Percentiles rank a stretch among this genome's conserved stretches.
Conservation (phyloP, 805 yeast species). For the Blastobotrys muscicola region DNA sequence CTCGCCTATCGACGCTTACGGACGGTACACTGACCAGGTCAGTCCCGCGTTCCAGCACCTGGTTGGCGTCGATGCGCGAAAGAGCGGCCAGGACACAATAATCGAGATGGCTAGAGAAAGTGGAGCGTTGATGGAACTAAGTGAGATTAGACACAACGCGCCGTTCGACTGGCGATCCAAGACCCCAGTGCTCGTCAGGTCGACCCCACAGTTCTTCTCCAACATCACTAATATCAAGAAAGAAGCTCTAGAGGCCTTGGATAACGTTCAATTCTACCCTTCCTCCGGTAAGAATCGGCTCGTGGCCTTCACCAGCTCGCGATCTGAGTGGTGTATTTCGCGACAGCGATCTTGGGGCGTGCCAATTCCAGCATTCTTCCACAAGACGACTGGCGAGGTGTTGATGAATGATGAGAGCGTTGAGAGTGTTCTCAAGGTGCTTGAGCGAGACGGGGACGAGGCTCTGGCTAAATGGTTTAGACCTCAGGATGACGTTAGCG, state of each 20-base stretch:
- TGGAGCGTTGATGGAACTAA: conserved; percentile 39
- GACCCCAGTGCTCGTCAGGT: conserved; percentile 85
- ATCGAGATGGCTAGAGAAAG: conserved; percentile 34
- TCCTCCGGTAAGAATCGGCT: conserved; percentile 63
- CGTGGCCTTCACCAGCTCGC: conserved; percentile 56
- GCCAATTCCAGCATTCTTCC: conserved; percentile 82
- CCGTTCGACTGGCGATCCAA: conserved; percentile 98
- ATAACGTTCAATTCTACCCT: conserved; percentile 63
- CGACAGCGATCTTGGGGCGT: conserved; percentile 98
- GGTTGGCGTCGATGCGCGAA: conserved; percentile 54
- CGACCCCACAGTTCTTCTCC: conserved; percentile 97
- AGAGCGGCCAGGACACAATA: conserved; percentile 43
- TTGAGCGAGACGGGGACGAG: conserved; percentile 46
- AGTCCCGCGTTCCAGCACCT: conserved; percentile 25
- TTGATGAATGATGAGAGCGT: conserved; percentile 50
- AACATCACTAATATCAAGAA: conserved; percentile 68
- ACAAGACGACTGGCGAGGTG: conserved; percentile 51
- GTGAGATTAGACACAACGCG: conserved; percentile 64
- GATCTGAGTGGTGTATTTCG: conserved; percentile 97
- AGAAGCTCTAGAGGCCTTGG: conserved; percentile 49
- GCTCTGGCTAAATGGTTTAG: conserved; percentile 54
- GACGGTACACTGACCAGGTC: conserved; percentile 41
- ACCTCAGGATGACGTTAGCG: conserved; percentile 40
- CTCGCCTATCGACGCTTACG: conserved; percentile 74
- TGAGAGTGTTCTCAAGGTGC: conserved; percentile 44